These are phyloP conservation scores for Quercus variabilis DNA, from an alignment of 306 rosid species.

Conservation along the genomic window DNA sequence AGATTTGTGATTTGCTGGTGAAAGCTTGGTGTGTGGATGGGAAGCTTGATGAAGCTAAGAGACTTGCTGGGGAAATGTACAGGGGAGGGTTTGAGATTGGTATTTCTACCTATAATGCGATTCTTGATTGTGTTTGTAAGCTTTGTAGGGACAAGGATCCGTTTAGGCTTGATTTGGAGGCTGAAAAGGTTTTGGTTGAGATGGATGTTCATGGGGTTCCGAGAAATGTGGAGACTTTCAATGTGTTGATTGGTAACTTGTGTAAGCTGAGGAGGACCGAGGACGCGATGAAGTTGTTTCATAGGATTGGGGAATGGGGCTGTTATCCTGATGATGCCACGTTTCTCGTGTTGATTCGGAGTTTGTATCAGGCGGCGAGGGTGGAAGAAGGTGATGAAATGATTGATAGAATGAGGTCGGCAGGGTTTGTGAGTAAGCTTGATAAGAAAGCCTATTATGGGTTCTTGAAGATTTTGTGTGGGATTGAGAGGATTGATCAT, in stretches of 20 bases:
- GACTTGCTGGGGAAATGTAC: constrained; percentile 77
- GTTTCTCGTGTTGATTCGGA: constrained; percentile 52
- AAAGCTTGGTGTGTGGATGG: constrained; percentile 67
- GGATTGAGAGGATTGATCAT: constrained; percentile 78
- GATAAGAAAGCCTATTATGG: constrained; percentile 59
- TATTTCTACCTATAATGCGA: constrained; percentile 54
- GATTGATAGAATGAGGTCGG: constrained; percentile 76
- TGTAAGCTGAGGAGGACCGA: constrained; percentile 75
- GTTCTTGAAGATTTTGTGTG: constrained; percentile 71
- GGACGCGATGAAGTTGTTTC: constrained; percentile 55
- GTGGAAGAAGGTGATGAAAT: constrained; percentile 82
- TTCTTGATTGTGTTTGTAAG: constrained; percentile 70
- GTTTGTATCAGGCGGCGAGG: constrained; percentile 80
- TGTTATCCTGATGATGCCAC: constrained; percentile 46
- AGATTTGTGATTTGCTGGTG: constrained; percentile 55
- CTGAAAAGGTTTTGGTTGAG: constrained; percentile 52
- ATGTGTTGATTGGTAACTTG: constrained; percentile 60
- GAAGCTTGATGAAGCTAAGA: constrained; percentile 65
- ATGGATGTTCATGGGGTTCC: constrained; percentile 73
- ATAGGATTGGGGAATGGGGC: constrained; percentile 43
- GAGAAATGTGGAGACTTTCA: constrained; percentile 76
- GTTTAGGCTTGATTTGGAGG: constrained; percentile 58
- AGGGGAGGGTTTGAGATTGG: constrained; percentile 83
- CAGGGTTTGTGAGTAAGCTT: constrained; percentile 48
- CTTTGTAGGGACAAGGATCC: constrained; percentile 73